A percentile compares a stretch with the other conserved stretches of the same genome.
These are phyloP conservation scores for Simplicillium sp. DNA, from an alignment of 2,329 filamentous ascomycete species.

Conservation along the genomic window DNA sequence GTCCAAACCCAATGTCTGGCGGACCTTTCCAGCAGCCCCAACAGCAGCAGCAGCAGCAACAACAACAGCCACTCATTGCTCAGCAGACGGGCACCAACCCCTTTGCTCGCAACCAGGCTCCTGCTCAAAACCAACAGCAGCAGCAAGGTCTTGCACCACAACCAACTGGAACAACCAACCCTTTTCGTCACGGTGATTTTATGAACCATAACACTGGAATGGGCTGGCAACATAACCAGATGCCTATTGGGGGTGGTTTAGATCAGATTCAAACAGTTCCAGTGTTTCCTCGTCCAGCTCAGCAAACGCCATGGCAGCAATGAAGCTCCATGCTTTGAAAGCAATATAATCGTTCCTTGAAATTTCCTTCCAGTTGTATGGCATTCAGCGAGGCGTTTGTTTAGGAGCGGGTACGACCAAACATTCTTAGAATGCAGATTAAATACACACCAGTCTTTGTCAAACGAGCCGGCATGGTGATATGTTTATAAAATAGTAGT, in stretches of 20 bases:
- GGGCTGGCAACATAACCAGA: conserved; percentile 75
- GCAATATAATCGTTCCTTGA: conserved; percentile 8
- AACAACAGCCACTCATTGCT: conserved; percentile 28
- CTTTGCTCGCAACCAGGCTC: conserved; percentile 38
- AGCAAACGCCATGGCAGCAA: conserved; percentile 53
- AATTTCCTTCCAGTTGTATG: conserved; percentile 13
- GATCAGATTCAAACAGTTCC: conserved; percentile 72
- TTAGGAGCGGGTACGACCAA: too few species aligned
- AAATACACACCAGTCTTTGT: not conserved
- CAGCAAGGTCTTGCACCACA: conserved; percentile 56
- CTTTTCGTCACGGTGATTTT: conserved; percentile 85
- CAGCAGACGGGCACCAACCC: conserved; percentile 50
- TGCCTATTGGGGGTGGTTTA: conserved; percentile 71
- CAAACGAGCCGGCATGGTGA: not conserved
- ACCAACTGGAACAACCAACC: conserved; percentile 83
- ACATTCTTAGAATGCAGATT: conserved; percentile 3
- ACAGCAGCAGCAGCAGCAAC: conserved; percentile 13
- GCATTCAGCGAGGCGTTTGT: conserved; percentile 22
- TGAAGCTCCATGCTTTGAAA: conserved; percentile 14
- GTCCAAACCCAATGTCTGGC: not conserved
- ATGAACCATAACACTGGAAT: conserved; percentile 81
- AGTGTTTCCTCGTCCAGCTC: conserved; percentile 74
- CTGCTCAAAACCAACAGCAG: conserved; percentile 23
- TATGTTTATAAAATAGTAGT: too few species aligned
- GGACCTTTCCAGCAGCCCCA: conserved; percentile 8